Percentiles rank a stretch among this genome's conserved stretches.
Conservation (phyloP, 2,329 filamentous ascomycete species). For the Didymosphaeria variabile region DNA sequence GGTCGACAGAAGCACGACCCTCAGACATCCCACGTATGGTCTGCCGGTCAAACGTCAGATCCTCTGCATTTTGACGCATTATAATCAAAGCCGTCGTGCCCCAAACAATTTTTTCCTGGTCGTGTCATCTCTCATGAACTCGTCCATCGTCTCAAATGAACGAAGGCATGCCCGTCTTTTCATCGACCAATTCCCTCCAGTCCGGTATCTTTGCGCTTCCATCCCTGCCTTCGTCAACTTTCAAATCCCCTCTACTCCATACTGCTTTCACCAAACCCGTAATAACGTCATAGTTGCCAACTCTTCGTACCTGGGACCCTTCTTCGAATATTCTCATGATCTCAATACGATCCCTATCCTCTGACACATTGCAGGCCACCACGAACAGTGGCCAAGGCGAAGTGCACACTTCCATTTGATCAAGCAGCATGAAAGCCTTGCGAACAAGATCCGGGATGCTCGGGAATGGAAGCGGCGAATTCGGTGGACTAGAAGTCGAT, state of each 20-base stretch:
- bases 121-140: background rate
- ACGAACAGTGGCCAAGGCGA: constrained; percentile 62
- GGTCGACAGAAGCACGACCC: no score
- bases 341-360: constrained; percentile 54
- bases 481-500: constrained; percentile 1
- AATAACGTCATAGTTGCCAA: constrained; percentile 58
- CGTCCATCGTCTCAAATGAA: constrained; percentile 31
- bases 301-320: constrained; percentile 55
- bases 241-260: constrained; percentile 59
- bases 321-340: constrained; percentile 54
- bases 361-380: constrained; percentile 56
- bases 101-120: background rate
- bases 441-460: constrained; percentile 5
- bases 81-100: background rate
- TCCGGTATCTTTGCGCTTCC: constrained; percentile 35
- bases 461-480: background rate
- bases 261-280: constrained; percentile 55
- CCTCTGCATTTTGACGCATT: no score
- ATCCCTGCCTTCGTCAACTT: constrained; percentile 41
- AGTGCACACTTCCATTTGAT: constrained; percentile 54
- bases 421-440: constrained; percentile 49
- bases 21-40: no score
- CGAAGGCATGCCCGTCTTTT: constrained; percentile 26
- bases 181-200: constrained; percentile 53
- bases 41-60: no score